Conservation (phyloP, 2,329 filamentous ascomycete genomes). For the Neospermospora avenae region DNA sequence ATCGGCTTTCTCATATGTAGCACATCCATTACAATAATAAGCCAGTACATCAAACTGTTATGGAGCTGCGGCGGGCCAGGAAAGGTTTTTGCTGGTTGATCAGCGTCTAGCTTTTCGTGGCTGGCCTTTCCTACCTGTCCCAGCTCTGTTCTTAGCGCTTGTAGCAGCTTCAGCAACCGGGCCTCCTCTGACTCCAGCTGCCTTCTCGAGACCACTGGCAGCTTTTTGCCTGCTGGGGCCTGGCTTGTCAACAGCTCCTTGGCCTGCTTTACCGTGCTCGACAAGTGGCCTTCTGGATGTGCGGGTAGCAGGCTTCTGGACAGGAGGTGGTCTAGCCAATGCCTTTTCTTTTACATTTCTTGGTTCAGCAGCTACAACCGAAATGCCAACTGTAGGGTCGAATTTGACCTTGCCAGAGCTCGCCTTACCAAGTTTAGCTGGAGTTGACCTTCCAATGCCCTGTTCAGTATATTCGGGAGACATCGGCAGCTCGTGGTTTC, state of each 20-base stretch:
- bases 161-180: neutral
- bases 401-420: neutral
- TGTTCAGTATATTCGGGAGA: neutral
- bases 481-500: neutral
- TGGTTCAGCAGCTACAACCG: neutral
- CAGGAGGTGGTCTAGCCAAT: neutral
- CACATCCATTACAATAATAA: neutral
- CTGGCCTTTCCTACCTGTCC: neutral
- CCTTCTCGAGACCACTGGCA: too few relatives aligned
- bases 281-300: neutral
- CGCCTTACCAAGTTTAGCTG: neutral
- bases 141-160: too few relatives aligned
- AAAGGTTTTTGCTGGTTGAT: neutral
- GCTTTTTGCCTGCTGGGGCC: neutral
- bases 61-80: neutral
- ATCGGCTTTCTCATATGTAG: neutral
- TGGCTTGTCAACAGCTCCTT: neutral
- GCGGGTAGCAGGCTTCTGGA: neutral
- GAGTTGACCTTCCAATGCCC: neutral
- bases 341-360: neutral
- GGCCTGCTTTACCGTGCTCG: neutral
- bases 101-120: neutral
- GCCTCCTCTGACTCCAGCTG: too few relatives aligned
- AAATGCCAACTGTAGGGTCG: neutral
- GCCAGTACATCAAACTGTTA: neutral